Percentiles rank a stretch among this genome's conserved stretches.
These are phyloP conservation scores for Trichoderma sp. DNA, from an alignment of 2,329 filamentous ascomycete genomes.

Conservation along the genomic window DNA sequence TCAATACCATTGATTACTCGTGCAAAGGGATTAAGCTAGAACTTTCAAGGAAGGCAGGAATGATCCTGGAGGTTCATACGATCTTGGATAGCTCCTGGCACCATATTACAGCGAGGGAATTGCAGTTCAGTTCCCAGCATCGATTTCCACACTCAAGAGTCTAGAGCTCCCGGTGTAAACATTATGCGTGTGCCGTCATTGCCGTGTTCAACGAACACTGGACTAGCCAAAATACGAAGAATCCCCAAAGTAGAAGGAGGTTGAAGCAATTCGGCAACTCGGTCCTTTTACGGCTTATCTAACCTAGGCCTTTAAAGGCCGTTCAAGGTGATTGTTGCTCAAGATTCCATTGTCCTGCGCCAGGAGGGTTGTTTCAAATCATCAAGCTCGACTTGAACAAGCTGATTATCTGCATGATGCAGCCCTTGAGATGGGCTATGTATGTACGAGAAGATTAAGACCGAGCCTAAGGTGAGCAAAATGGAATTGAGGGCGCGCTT, in stretches of 20 bases:
- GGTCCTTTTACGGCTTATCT: conserved; percentile 17
- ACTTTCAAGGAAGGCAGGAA: background rate
- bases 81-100: background rate
- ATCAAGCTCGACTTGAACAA: too few species aligned
- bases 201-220: background rate
- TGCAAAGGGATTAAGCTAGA: background rate
- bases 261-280: conserved; percentile 14
- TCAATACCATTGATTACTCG: background rate
- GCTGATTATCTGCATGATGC: too few species aligned
- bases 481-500: too few species aligned
- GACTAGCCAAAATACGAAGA: conserved; percentile 6
- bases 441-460: too few species aligned
- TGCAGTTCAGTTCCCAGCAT: background rate
- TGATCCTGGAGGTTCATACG: background rate
- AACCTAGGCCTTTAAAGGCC: background rate
- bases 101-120: background rate
- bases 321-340: background rate
- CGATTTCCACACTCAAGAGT: background rate
- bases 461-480: too few species aligned
- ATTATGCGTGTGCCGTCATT: conserved; percentile 8
- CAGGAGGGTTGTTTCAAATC: background rate
- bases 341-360: background rate
- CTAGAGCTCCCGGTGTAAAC: background rate
- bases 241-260: conserved; percentile 23
- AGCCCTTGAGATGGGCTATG: too few species aligned